Percentiles rank a stretch among this genome's conserved stretches.
Evolutionary conservation across 2,329 filamentous ascomycete species (phyloP).

Genomic region (Plenodomus tracheiphilus): DNA sequence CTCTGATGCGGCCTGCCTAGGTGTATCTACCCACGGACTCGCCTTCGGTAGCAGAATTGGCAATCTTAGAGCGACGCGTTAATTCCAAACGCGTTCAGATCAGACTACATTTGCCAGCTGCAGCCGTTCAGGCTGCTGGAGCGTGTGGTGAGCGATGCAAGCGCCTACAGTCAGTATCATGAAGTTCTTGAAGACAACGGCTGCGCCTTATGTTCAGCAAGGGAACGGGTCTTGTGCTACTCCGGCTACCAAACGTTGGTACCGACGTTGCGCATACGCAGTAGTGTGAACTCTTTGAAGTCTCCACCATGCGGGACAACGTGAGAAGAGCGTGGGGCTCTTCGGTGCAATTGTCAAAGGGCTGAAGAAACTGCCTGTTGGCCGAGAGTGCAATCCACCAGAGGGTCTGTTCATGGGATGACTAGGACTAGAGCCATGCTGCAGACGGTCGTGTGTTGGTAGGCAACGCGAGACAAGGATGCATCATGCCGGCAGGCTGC

Average conservation of each 20-base stretch:
- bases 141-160: conserved; percentile 6
- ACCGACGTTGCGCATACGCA: conserved; percentile 31
- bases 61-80: conserved; percentile 25
- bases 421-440: neutral
- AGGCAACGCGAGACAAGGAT: conserved; percentile 15
- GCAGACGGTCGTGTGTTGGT: neutral
- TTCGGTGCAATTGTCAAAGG: conserved; percentile 5
- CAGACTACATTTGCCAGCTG: conserved; percentile 10
- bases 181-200: conserved; percentile 19
- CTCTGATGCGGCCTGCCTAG: conserved; percentile 18
- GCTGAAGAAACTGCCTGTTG: neutral
- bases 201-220: conserved; percentile 22
- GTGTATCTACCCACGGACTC: conserved; percentile 9
- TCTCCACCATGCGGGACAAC: conserved; percentile 26
- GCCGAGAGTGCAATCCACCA: neutral
- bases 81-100: conserved; percentile 12
- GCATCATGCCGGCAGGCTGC: conserved; percentile 10
- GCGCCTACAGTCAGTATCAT: conserved; percentile 5
- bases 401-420: neutral
- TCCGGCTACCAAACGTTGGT: conserved; percentile 29
- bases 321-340: conserved; percentile 22
- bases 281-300: conserved; percentile 9
- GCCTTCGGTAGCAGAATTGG: conserved; percentile 20
- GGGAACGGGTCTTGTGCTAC: conserved; percentile 28
- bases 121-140: conserved; percentile 1